Evolutionary conservation across 148 eudicot species (phyloP), one percentile per base, ranked within the genome.

Genomic region (Diospyros lotus): DNA sequence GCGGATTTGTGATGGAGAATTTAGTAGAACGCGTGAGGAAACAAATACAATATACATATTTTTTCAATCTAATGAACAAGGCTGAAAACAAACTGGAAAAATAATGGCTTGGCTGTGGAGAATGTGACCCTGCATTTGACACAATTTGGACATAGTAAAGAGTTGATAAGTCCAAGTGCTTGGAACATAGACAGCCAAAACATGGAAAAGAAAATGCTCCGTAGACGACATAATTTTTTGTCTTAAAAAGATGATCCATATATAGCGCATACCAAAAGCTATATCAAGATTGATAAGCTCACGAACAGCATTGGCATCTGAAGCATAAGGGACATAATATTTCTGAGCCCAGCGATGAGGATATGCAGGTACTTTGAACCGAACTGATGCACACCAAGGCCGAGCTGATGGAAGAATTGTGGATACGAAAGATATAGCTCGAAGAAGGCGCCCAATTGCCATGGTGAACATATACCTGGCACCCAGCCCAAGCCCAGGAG

Each of bases 281-380:
- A 71, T 78, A 80, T 96, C 99, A 69, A 78, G 81, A 50, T 79
- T 70, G 62, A 96, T 72, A 59, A 96, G 66, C 64, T 88, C 82
- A 68, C 87, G 90, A 69, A 96, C 86, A 45, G 94, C 89, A 81
- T 68, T 69, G 39, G 86, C 70, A 82, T 96, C 94, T 45, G 89
- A 89, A 65, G 99, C 86, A 81, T 96, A 96, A 28, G 98, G 98
- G 38, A 89, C 84, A 82, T 96, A 91, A 85, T 93, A 96, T 83
- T 96, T 89, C 82, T 93, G 99, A 18, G 91, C 98, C 99, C 99
- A 96, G 40, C 65, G 87, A 82, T 96, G 97, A 75, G 99, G 98
- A 79, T 90, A 79, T 65, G 78, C 72, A 52, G 99, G 99, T 77
- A 91, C 89, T 42, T 51, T 78, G 76, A 85, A 96, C 11, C 99